A percentile compares a stretch with the other conserved stretches of the same genome.
Evolutionary conservation across 331 rosid species (phyloP).

Genomic region (Acacia pycnantha): DNA sequence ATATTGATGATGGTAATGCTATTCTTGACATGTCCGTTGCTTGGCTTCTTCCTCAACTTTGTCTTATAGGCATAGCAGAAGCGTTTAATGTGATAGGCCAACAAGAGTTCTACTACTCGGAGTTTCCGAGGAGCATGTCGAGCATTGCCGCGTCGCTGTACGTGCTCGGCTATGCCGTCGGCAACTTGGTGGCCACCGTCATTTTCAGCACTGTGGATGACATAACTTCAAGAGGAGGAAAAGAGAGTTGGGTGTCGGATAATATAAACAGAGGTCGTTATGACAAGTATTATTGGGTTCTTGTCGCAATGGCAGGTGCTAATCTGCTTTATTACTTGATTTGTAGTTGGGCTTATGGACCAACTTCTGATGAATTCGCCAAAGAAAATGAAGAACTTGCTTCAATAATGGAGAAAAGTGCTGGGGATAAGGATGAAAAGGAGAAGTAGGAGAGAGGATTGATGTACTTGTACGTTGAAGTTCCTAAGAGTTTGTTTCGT

Average conservation of each 20-base stretch:
- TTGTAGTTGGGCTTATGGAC: slow-evolving; percentile 75
- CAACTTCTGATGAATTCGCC: slow-evolving; percentile 36
- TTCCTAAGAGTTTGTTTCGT: not conserved
- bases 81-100: slow-evolving; percentile 69
- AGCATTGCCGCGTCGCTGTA: slow-evolving; percentile 53
- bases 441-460: not conserved
- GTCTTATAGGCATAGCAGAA: slow-evolving; percentile 62
- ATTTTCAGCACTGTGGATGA: slow-evolving; percentile 42
- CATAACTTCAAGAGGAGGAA: slow-evolving; percentile 56
- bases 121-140: slow-evolving; percentile 66
- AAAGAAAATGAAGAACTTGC: slow-evolving; percentile 1
- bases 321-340: slow-evolving; percentile 48
- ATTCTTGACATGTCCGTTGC: slow-evolving; percentile 60
- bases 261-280: slow-evolving; percentile 57
- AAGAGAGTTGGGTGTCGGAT: slow-evolving; percentile 58
- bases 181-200: slow-evolving; percentile 49
- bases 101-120: slow-evolving; percentile 67
- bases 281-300: slow-evolving; percentile 59
- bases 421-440: not conserved
- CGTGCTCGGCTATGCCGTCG: slow-evolving; percentile 51
- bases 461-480: not conserved
- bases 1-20: slow-evolving; percentile 29
- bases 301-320: slow-evolving; percentile 40
- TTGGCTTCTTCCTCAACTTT: slow-evolving; percentile 63
- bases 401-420: slow-evolving; percentile 22